Base-by-base conservation (phyloP, 1,139 yeast species). In the Blastobotrys aristatus region DNA sequence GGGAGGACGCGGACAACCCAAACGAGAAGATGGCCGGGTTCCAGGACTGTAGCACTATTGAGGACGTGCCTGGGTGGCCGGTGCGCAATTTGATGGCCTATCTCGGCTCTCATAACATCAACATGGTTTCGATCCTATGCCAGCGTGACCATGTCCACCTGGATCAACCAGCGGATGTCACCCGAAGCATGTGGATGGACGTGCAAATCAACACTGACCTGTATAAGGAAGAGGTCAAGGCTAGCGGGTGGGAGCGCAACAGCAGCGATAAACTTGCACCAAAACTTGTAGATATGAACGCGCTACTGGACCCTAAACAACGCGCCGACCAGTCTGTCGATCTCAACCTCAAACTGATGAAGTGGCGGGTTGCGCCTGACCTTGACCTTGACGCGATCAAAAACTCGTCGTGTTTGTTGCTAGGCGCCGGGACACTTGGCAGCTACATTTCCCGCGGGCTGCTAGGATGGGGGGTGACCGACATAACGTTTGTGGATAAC, bases 341-440 rank as follows among this genome's bases (percentile, higher is more conserved):
- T 63, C 72, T 92, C 50, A 92, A 92, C 60, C 70, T 94, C 53
- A 86, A 86, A 66, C 71, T 92, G 40, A 94, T 92, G 98, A 89
- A 89, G 64, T 92, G 99, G 99, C 75, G 98, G 56, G 77, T 92
- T 26, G 90, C 89, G 0, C 97, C 98, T 0, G 76, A 79, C 8
- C 63, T 92, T 6, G 76, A 92, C 59, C 71, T 92, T 44, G 89
- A 85, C 6, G 62, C 69, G 1, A 71, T 92, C 22, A 77, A 79
- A 53, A 52, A 67, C 13, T 77, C 83, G 22, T 81, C 74, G 53
- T 84, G 90, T 32, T 67, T 92, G 39, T 69, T 92, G 16, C 72
- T 92, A n/a, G 99, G 99, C 0, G 87, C 98, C 0, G 99, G 99
- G 3, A 94, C 99, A 2, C 72, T 94, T 13, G 99, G 98, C 0